Base-by-base conservation (phyloP, 495 filamentous ascomycete species). In the Penicillium turbatum region DNA sequence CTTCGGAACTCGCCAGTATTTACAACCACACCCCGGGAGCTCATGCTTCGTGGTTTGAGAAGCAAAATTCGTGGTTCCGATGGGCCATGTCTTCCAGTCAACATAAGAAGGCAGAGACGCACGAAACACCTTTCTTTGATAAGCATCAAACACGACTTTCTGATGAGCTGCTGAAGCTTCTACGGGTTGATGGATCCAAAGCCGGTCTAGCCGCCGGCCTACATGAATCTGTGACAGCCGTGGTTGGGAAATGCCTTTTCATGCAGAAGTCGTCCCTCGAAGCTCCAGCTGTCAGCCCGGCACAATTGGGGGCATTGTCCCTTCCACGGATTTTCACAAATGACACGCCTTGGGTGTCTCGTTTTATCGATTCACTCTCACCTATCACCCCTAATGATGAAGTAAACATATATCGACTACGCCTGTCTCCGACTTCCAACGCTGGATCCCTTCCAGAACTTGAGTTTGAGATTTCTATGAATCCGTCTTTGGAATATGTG, bases 241-340 rank as follows among this genome's bases (percentile, higher is more conserved):
- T 72, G 1, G 61, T 71, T 46, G 74, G 74, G 10, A 68, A 59
- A 38, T 73, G 71, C 56, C 64, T 75, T 11, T 77, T 77, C 43
- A 26, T 57, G 31, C 67, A 48, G 32, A 67, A 72, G 53, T 30
- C 60, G 2, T 51, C 43, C 8, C 40, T 62, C 32, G 50, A 65
- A 12, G 52, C 65, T 15, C 43, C 50, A 6, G 16, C 44, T 2
- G 24, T 69, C 27, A 74, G 43, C 42, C 67, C 72, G 6, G 51
- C 67, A 26, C 56, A 72, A 27, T 60, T 77, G 7, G 72, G 72
- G 6, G 54, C 55, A 41, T 39, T 68, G 37, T 60, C 60, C 16
- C 54, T 67, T 51, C 62, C 64, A 17, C 57, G 70, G 8, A 65
- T 60, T 29, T 77, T 74, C 35, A 56, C 54, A 9, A 64, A 58